Base-by-base conservation (phyloP, 495 filamentous ascomycete species). In the Podospora fimiseda region DNA sequence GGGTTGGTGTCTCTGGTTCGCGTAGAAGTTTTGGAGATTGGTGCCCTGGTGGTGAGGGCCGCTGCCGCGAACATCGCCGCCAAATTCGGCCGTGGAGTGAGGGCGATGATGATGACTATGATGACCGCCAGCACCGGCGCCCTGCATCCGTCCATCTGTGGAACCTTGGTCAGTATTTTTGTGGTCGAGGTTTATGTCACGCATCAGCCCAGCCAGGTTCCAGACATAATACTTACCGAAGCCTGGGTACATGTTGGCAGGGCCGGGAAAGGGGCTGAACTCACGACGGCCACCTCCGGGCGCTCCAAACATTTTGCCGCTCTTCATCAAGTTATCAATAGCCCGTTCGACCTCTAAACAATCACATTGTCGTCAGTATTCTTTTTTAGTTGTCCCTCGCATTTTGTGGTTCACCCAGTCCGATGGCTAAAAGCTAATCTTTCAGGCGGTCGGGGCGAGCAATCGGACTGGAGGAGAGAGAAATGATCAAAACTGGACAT, bases 251-350 rank as follows among this genome's bases (percentile, higher is more conserved):
- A 71, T 73, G 65, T 86, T 80, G 53, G 63, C 60, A 56, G 80
- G 73, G 53, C 61, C 70, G 73, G 84, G 81, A 70, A 84, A 69
- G 55, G 87, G 86, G 76, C 88, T 82, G 45, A 87, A 96, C 64
- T 96, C 91, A 77, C 93, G 85, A 67, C 93, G 87, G 56, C 80
- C 60, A 48, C 53, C 80, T 48, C 64, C 82, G 57, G 81, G 77
- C 55, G 69, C 66, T 64, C 74, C 77, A 73, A 90, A 95, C 73
- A 91, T 83, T 76, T 96, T 96, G 23, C 91, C 90, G 69, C 89
- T 96, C 78, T 96, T 95, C 61, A 88, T 78, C 48, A 98, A 80
- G 68, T 98, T 98, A 63, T 98, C 93, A 63, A 91, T 78, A 57
- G 93, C 93, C 59, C 93, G 86, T 49, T 97, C 92, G 63, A 98